Evolutionary conservation across 2,329 filamentous ascomycete species (phyloP).

Genomic region (Diaporthe sp.): DNA sequence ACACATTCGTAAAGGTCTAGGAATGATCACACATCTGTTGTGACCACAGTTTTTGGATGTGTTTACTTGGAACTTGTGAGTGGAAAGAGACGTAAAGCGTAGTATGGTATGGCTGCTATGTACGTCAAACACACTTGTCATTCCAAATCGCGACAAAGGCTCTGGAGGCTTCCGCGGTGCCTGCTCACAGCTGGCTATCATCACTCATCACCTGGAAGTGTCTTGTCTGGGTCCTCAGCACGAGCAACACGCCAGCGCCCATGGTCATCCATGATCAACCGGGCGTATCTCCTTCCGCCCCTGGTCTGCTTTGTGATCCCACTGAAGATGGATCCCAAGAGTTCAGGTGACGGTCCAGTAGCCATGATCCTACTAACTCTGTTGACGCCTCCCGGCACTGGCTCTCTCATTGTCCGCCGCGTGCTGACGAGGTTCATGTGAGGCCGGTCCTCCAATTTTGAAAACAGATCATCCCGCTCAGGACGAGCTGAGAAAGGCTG

Average conservation of each 20-base stretch:
- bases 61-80: neutral
- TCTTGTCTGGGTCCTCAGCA: neutral
- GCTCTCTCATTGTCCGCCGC: neutral
- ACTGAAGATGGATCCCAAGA: slow-evolving; percentile 25
- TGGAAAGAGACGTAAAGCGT: neutral
- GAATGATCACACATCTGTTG: neutral
- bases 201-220: slow-evolving; percentile 11
- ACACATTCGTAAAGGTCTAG: neutral
- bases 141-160: neutral
- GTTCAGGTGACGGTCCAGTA: slow-evolving; percentile 10
- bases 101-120: neutral
- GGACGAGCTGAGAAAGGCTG: neutral
- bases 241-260: slow-evolving; percentile 37
- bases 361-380: neutral
- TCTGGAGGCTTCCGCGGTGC: no score
- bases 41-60: neutral
- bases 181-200: neutral
- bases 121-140: neutral
- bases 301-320: slow-evolving; percentile 10
- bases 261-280: slow-evolving; percentile 32
- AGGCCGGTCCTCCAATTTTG: neutral
- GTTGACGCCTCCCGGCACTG: neutral
- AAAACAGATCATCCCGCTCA: neutral
- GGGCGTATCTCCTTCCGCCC: slow-evolving; percentile 6
- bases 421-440: neutral